These are phyloP conservation scores for Umbilicaria muhlenbergii DNA, from an alignment of 495 filamentous ascomycete genomes.

Conservation along the genomic window DNA sequence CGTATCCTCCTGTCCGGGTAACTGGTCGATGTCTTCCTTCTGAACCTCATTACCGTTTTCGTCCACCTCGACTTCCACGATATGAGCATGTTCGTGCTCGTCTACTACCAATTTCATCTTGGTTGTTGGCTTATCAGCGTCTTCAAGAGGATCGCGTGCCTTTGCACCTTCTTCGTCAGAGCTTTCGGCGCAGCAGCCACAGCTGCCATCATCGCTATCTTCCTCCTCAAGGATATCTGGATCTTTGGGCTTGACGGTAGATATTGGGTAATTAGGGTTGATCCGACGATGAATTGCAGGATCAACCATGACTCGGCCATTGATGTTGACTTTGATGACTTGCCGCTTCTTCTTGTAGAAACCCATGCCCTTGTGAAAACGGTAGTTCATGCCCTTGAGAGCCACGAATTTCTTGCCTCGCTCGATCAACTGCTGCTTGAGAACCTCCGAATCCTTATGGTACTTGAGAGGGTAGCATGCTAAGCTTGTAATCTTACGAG, in stretches of 20 bases:
- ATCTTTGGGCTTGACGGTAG: slow-evolving; percentile 61
- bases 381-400: slow-evolving; percentile 72
- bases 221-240: slow-evolving; percentile 48
- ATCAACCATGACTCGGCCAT: slow-evolving; percentile 85
- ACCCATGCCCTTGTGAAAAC: slow-evolving; percentile 63
- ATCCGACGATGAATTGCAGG: slow-evolving; percentile 73
- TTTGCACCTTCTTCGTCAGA: slow-evolving; percentile 37
- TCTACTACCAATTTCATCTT: slow-evolving; percentile 53
- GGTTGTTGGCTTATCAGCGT: slow-evolving; percentile 37
- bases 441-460: slow-evolving; percentile 54
- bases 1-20: slow-evolving; percentile 25
- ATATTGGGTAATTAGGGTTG: slow-evolving; percentile 79
- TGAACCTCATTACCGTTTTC: slow-evolving; percentile 46
- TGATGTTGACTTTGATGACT: slow-evolving; percentile 76
- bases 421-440: slow-evolving; percentile 56
- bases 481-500: slow-evolving; percentile 67
- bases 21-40: slow-evolving; percentile 45
- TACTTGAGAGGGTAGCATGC: slow-evolving; percentile 68
- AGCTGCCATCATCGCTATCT: slow-evolving; percentile 18
- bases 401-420: slow-evolving; percentile 76
- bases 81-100: slow-evolving; percentile 39
- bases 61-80: slow-evolving; percentile 46
- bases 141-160: slow-evolving; percentile 19
- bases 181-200: slow-evolving; percentile 20
- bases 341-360: slow-evolving; percentile 71